These are phyloP conservation scores for Brassica hybrid DNA, from an alignment of 441 rosid genomes.

Conservation along the genomic window DNA sequence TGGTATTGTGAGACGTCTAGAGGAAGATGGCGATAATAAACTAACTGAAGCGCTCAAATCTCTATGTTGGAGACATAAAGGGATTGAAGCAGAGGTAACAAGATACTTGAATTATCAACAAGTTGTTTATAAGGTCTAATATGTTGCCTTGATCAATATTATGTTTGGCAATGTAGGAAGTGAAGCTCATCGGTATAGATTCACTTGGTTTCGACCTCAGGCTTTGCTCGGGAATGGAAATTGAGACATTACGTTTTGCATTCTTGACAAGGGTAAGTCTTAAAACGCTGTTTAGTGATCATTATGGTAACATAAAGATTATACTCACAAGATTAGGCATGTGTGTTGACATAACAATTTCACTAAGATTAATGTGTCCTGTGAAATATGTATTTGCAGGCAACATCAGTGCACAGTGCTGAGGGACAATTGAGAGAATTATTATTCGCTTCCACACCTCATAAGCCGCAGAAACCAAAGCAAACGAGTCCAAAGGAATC, in stretches of 20 bases:
- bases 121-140: background rate
- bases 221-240: conserved; percentile 77
- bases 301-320: background rate
- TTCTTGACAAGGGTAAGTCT: conserved; percentile 61
- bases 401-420: conserved; percentile 72
- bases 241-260: conserved; percentile 78
- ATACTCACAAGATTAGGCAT: conserved; percentile 9
- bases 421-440: conserved; percentile 75
- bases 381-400: conserved; percentile 52
- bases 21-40: conserved; percentile 69
- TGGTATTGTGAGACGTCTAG: conserved; percentile 62
- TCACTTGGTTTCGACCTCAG: conserved; percentile 82
- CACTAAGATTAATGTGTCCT: background rate
- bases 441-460: conserved; percentile 59
- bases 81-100: conserved; percentile 78
- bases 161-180: conserved; percentile 55
- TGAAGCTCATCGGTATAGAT: conserved; percentile 64
- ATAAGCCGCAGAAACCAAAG: conserved; percentile 51
- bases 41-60: conserved; percentile 68
- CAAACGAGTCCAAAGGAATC: conserved; percentile 49
- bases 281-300: conserved; percentile 2
- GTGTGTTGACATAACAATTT: background rate
- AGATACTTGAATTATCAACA: too few relatives aligned
- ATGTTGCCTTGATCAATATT: background rate
- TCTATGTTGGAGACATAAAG: conserved; percentile 80